A percentile compares a stretch with the other conserved stretches of the same genome.
These are phyloP conservation scores for Cladosporium austrohemisphaericum DNA, from an alignment of 2,329 filamentous ascomycete genomes.

Conservation along the genomic window DNA sequence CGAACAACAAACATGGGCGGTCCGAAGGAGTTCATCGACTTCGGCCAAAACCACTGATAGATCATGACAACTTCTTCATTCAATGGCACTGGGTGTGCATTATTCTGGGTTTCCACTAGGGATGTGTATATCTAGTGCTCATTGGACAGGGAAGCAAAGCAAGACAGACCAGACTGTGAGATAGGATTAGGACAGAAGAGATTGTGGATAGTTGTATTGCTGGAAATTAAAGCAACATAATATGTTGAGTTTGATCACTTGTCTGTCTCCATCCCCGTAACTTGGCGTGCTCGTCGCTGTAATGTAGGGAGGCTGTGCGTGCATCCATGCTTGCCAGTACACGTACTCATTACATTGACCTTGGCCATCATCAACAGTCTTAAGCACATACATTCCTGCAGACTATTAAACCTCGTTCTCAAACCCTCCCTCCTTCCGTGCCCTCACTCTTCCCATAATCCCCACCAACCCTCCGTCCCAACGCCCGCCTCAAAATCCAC, in stretches of 20 bases:
- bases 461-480: conserved; percentile 34
- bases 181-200: conserved; percentile 7
- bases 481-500: conserved; percentile 41
- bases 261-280: no score
- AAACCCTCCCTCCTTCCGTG: conserved; percentile 28
- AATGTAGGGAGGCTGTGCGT: no score
- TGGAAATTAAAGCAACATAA: conserved; percentile 2
- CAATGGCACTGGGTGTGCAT: conserved; percentile 5
- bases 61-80: conserved; percentile 6
- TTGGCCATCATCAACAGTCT: no score
- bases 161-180: conserved; percentile 7
- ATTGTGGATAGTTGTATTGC: conserved; percentile 10
- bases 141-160: background rate
- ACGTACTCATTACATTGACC: no score
- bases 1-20: background rate
- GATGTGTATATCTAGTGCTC: conserved; percentile 1
- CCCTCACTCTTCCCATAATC: conserved; percentile 34
- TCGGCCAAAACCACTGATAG: background rate
- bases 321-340: no score
- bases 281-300: no score
- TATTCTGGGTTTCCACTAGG: background rate
- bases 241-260: no score
- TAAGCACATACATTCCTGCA: background rate
- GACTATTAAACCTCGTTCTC: no score
- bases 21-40: background rate